Evolutionary conservation across 352 stramenopile species (phyloP).

Genomic region (Globisporangium heterothallicum): DNA sequence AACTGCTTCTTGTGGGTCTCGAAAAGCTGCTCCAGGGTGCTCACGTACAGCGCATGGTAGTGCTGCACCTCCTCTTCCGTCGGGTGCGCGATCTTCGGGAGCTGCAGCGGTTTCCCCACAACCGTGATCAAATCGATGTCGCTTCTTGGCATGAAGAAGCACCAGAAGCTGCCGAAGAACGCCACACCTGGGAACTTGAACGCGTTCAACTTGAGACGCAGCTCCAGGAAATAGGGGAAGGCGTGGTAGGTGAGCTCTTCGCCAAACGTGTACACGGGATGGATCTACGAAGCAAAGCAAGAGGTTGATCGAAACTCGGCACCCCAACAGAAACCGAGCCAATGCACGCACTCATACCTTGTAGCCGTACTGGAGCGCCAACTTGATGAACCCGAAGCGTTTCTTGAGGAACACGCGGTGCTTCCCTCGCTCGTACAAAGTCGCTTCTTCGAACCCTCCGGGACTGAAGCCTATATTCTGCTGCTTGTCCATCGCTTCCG

Average conservation of each 20-base stretch:
- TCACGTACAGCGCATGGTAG: conserved; percentile 88
- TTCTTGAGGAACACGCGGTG: conserved; percentile 90
- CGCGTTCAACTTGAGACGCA: conserved; percentile 73
- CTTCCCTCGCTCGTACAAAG: conserved; percentile 62
- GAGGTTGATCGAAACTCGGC: neutral
- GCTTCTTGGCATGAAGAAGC: conserved; percentile 73
- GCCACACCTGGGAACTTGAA: conserved; percentile 78
- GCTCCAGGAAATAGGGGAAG: conserved; percentile 67
- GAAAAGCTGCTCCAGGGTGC: conserved; percentile 78
- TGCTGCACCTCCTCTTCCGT: conserved; percentile 81
- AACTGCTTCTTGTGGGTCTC: conserved; percentile 83
- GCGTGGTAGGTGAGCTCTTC: conserved; percentile 86
- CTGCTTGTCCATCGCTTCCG: conserved; percentile 32
- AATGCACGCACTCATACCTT: too few species aligned
- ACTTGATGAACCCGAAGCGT: conserved; percentile 90
- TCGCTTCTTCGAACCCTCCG: conserved; percentile 92
- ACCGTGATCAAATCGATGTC: conserved; percentile 81
- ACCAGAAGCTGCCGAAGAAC: conserved; percentile 61
- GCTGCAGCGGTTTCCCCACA: conserved; percentile 75
- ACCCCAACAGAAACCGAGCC: neutral
- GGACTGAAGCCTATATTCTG: conserved; percentile 79
- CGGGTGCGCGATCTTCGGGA: conserved; percentile 84
- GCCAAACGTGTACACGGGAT: conserved; percentile 89
- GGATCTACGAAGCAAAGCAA: conserved; percentile 23
- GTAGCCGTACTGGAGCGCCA: conserved; percentile 88